Evolutionary conservation across 306 rosid genomes (phyloP).

Genomic region (Lupinus albus): DNA sequence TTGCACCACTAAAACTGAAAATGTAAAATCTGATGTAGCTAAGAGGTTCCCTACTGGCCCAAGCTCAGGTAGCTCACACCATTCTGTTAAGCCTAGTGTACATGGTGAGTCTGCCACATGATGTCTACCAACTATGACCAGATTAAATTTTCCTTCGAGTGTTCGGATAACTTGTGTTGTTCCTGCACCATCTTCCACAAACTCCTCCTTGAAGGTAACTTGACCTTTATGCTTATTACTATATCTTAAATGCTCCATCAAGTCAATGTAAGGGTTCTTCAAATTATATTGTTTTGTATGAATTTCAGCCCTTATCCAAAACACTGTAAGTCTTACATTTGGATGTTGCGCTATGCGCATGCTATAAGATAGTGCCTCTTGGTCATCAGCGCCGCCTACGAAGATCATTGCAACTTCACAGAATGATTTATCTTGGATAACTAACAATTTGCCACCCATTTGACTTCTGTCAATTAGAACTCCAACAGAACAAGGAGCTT

Average conservation of each 20-base stretch:
- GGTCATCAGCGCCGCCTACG: slow-evolving; percentile 49
- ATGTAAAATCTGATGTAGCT: slow-evolving; percentile 47
- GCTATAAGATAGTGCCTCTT: slow-evolving; percentile 41
- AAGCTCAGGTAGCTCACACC: slow-evolving; percentile 49
- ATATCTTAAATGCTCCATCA: slow-evolving; percentile 31
- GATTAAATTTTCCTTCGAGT: slow-evolving; percentile 18
- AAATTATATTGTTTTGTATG: neutral
- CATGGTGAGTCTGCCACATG: slow-evolving; percentile 36
- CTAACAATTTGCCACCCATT: neutral
- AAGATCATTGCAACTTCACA: slow-evolving; percentile 39
- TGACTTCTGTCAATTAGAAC: slow-evolving; percentile 34
- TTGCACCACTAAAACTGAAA: slow-evolving; percentile 52
- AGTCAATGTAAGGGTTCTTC: slow-evolving; percentile 36
- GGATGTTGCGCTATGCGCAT: slow-evolving; percentile 43
- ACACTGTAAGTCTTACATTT: slow-evolving; percentile 32
- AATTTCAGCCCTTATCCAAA: slow-evolving; percentile 28
- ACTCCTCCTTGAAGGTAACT: slow-evolving; percentile 37
- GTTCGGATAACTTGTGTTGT: slow-evolving; percentile 30
- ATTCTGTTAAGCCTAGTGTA: slow-evolving; percentile 40
- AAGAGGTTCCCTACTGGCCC: slow-evolving; percentile 42
- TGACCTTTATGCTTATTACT: neutral
- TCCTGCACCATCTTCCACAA: slow-evolving; percentile 43
- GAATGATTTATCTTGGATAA: neutral
- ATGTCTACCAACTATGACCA: slow-evolving; percentile 41
- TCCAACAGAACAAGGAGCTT: slow-evolving; percentile 39